Evolutionary conservation across 1,284 basidiomycete genomes (phyloP).

Genomic region (Calocybe gambosa): DNA sequence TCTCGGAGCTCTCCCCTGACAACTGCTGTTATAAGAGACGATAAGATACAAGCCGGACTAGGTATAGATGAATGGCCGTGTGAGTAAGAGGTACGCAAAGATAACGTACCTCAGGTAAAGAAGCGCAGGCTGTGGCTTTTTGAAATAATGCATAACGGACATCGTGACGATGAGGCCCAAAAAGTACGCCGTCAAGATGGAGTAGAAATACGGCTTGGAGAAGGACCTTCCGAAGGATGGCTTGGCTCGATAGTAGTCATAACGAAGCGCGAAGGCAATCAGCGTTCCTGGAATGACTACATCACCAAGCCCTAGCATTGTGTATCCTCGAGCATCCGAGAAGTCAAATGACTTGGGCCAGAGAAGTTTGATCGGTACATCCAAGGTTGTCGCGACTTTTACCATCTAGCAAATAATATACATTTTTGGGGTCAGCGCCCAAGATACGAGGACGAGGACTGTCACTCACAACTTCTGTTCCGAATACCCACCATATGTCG

Average conservation of each 20-base stretch:
- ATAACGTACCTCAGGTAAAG: constrained; percentile 78
- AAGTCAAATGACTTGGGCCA: constrained; percentile 75
- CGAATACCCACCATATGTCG: constrained; percentile 88
- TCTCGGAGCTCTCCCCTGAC: constrained; percentile 52
- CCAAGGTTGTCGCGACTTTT: constrained; percentile 85
- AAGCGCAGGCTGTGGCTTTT: constrained; percentile 85
- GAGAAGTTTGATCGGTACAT: constrained; percentile 91
- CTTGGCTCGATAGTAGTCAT: constrained; percentile 60
- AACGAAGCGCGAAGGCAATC: constrained; percentile 83
- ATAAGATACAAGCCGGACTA: constrained; percentile 65
- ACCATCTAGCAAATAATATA: constrained; percentile 64
- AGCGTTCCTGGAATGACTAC: constrained; percentile 90
- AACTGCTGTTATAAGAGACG: constrained; percentile 49
- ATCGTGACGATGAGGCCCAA: constrained; percentile 77
- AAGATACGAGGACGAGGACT: background rate
- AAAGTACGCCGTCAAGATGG: constrained; percentile 73
- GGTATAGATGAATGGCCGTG: background rate
- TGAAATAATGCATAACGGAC: constrained; percentile 80
- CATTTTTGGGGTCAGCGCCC: background rate
- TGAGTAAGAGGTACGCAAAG: background rate
- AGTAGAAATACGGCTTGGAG: constrained; percentile 75
- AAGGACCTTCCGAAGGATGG: constrained; percentile 29
- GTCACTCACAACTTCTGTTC: constrained; percentile 65
- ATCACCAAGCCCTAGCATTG: constrained; percentile 92
- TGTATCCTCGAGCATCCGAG: constrained; percentile 58